Evolutionary conservation across 2,329 filamentous ascomycete genomes (phyloP), one percentile per base, ranked within the genome.

Genomic region (Boeremia lycopersici): DNA sequence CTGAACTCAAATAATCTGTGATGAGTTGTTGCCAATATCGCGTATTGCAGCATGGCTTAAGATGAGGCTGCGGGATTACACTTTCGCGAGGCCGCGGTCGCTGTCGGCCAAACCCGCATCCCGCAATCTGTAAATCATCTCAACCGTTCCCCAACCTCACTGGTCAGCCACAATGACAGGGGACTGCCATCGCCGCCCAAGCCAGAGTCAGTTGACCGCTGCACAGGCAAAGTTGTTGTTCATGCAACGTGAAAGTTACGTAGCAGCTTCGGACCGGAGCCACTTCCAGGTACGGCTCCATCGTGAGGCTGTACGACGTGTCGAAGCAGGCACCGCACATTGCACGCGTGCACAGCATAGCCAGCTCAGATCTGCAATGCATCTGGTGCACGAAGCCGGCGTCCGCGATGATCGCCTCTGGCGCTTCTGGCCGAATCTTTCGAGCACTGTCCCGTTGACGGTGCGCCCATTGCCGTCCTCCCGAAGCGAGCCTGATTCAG

Each of bases 331-430:
- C 48, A 55, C 52, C 36, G 52, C 50, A 41, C 52, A 55, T 46
- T 46, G 47, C 47, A 60, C 60, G 56, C 58, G 47, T 39, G 53
- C 61, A 61, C 61, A 53, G 50, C 63, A 65, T 55, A 60, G 61
- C 60, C 65, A 65, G 48, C 51, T 57, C 63, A 56, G 62, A 68
- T 66, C 63, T 64, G 64, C 63, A 52, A 50, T 63, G 66, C 59
- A 56, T 58, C 48, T 52, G 51, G 55, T 44, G 46, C 49, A 57
- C 52, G 49, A 60, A 60, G 55, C 55, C 58, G 50, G 50, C 58
- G 55, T 54, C 59, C 62, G 64, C 65, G 63, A 69, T 62, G 63
- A 65, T 65, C 62, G 60, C 56, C 61, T 63, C 57, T 51, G 53
- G 59, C 53, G 56, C 43, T 30, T 59, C 49, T 61, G 58, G 56